Conservation (phyloP, 2,329 filamentous ascomycete genomes). For the Leptographium wingfieldii region DNA sequence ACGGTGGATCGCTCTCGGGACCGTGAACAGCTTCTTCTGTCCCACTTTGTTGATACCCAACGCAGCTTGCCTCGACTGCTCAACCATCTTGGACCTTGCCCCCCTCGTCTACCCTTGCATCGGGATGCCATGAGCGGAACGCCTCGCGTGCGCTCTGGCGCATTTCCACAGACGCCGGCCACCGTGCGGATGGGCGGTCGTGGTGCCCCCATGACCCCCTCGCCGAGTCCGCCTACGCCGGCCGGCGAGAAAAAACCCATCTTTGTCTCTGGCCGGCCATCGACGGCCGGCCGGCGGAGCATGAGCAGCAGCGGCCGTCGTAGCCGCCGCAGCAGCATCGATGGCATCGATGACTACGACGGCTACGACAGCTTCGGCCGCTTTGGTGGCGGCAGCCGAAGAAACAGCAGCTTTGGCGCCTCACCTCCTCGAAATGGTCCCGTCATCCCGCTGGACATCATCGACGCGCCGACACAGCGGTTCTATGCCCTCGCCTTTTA, state of each 20-base stretch:
- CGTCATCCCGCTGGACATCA: constrained; percentile 64
- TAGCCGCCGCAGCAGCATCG: background rate
- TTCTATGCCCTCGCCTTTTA: constrained; percentile 80
- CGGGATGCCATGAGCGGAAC: constrained; percentile 16
- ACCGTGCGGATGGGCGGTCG: constrained; percentile 4
- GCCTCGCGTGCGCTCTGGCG: constrained; percentile 15
- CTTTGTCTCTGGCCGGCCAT: constrained; percentile 3
- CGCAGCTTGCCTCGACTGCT: no score
- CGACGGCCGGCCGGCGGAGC: background rate
- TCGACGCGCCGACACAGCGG: constrained; percentile 85
- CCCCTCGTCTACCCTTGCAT: background rate
- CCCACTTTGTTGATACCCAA: no score
- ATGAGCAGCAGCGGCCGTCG: background rate
- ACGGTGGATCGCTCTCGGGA: background rate
- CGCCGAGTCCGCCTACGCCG: constrained; percentile 11
- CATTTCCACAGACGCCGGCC: constrained; percentile 15
- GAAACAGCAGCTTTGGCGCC: constrained; percentile 29
- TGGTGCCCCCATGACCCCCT: constrained; percentile 12
- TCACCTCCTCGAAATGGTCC: constrained; percentile 31
- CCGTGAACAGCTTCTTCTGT: background rate
- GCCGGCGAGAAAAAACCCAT: constrained; percentile 1
- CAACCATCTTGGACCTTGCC: background rate
- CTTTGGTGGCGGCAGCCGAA: constrained; percentile 8
- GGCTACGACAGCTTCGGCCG: background rate
- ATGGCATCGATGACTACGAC: background rate